Evolutionary conservation across 306 rosid genomes (phyloP), one percentile per base, ranked within the genome.

Genomic region (Fagus sylvatica): DNA sequence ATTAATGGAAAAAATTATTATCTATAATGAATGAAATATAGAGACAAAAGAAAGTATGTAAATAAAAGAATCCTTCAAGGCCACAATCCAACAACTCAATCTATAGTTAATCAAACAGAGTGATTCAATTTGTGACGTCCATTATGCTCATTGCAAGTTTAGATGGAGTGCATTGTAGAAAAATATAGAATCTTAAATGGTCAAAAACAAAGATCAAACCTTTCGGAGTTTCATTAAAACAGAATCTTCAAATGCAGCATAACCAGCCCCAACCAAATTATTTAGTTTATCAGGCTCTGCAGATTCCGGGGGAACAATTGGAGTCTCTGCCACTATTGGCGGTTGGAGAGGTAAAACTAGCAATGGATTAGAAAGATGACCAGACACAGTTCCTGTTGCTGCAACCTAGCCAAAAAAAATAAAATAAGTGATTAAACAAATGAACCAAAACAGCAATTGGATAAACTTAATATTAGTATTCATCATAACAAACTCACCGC

Each of bases 321-420:
- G 78, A 76, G 81, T 32, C 77, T 84, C 90, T 3, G 90, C 79
- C 0, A 83, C 74, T 37, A 76, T 77, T 22, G 78, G 75, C 32
- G 98, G 94, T 71, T 86, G 91, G 73, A 93, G 96, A 69, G 96
- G 97, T 48, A 90, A 79, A 75, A 96, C 94, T 53, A 93, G 82
- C 82, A 93, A 87, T 0, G 97, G 98, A 71, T 93, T 95, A 71
- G 90, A 85, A 73, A 93, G 89, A 78, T 88, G 88, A n/a, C 98
- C 98, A 32, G 74, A 75, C 74, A 93, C 76, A 12, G 77, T 86
- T 74, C 93, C 86, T 7, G 85, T 85, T 1, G 98, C 88, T 46
- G 91, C 87, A 82, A 85, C 89, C 99, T 96, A 79, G 36, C 78
- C 51, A 46, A 53, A 72, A 71, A 64, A 77, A 55, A 53, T 5